phyloP scores from a whole-genome alignment of 2,329 filamentous ascomycete genomes.

The Tolypocladium nubicola region DNA sequence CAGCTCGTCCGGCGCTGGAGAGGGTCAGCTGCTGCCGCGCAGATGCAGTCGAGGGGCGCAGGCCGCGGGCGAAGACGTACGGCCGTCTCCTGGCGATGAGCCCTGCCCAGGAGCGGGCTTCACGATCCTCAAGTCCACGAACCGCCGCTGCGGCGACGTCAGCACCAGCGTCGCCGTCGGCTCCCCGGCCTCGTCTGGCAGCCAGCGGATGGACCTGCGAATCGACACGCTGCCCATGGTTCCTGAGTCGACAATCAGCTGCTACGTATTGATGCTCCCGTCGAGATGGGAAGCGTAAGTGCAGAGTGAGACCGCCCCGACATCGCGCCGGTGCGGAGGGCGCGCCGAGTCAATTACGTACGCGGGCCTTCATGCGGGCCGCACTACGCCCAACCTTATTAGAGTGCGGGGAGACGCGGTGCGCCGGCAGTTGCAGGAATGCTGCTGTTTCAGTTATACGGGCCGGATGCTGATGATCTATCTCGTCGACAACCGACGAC shows the following conservation, averaged over 20 bases:
- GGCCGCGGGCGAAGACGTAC: not conserved
- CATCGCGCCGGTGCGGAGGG: not conserved
- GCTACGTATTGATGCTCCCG: not conserved
- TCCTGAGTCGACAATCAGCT: not conserved
- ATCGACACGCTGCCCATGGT: conserved; percentile 42
- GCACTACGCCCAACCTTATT: not conserved
- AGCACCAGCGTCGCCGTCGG: conserved; percentile 55
- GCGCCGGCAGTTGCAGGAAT: not conserved
- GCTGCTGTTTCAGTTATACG: too few species aligned
- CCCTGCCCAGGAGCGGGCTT: conserved; percentile 11
- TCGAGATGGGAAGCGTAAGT: not conserved
- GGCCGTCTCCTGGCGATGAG: not conserved
- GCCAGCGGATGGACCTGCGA: conserved; percentile 49
- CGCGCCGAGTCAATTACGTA: not conserved
- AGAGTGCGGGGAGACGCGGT: not conserved
- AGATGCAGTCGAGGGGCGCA: too few species aligned
- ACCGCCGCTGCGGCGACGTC: conserved; percentile 44
- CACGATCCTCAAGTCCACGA: conserved; percentile 51
- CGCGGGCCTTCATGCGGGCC: not conserved
- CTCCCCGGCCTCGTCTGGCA: conserved; percentile 39
- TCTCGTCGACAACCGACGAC: too few species aligned
- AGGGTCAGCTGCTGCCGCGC: not conserved
- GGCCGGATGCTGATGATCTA: too few species aligned
- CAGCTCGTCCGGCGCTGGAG: conserved; percentile 7
- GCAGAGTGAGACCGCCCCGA: not conserved